Conservation (phyloP, 352 stramenopile species). For the Pythium vanterpoolii region DNA sequence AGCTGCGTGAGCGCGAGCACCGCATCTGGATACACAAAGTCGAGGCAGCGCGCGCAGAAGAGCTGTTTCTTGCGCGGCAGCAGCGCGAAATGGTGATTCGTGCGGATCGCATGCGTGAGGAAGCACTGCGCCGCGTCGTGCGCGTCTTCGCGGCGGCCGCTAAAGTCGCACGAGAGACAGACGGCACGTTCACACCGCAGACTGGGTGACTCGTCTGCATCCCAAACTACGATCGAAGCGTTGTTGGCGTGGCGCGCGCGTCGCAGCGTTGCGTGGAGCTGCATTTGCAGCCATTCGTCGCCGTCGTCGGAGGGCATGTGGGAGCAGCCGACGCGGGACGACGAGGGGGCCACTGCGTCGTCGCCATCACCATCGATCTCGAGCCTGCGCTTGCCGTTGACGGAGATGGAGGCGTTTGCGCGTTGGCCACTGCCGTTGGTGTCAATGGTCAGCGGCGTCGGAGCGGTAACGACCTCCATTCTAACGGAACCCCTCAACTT, state of each 20-base stretch:
- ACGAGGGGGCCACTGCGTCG: neutral
- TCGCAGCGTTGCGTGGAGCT: slow-evolving; percentile 13
- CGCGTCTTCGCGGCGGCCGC: slow-evolving; percentile 32
- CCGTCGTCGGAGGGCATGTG: slow-evolving; percentile 4
- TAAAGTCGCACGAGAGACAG: slow-evolving; percentile 55
- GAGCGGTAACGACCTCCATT: neutral
- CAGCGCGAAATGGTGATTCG: slow-evolving; percentile 45
- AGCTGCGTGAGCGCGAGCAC: slow-evolving; percentile 25
- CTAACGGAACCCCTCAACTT: neutral
- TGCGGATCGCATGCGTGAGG: slow-evolving; percentile 58
- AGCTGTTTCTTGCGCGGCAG: slow-evolving; percentile 29
- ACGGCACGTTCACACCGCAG: slow-evolving; percentile 28
- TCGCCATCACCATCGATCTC: neutral
- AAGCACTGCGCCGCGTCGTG: slow-evolving; percentile 40
- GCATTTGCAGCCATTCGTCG: neutral
- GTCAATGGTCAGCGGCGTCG: slow-evolving; percentile 7
- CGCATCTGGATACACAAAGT: slow-evolving; percentile 54
- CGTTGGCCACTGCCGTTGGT: slow-evolving; percentile 1
- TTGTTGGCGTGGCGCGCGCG: neutral
- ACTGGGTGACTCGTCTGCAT: neutral
- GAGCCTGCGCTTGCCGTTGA: slow-evolving; percentile 12
- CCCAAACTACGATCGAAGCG: neutral
- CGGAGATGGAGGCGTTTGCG: neutral
- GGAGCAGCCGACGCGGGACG: neutral
- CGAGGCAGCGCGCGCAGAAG: slow-evolving; percentile 54